Percentiles rank a stretch among this genome's conserved stretches.
These are phyloP conservation scores for Cardamine occulta DNA, from an alignment of 345 rosid genomes.

Conservation along the genomic window DNA sequence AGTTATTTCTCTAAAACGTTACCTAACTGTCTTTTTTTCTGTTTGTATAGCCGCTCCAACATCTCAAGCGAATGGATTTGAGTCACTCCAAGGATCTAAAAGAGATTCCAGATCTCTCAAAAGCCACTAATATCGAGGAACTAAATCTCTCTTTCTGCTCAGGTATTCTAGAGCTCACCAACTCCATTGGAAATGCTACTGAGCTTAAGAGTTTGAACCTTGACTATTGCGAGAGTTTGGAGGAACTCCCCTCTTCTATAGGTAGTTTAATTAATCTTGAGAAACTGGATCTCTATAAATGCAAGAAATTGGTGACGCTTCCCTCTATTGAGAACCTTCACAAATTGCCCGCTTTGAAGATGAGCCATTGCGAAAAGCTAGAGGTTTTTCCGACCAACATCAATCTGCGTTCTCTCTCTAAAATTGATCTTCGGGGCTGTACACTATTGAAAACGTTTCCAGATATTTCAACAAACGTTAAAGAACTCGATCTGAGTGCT, in stretches of 20 bases:
- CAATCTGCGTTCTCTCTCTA: too few species aligned
- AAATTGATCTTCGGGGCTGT: too few species aligned
- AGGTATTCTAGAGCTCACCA: constrained; percentile 5
- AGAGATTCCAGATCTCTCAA: constrained; percentile 36
- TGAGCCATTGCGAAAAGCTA: too few species aligned
- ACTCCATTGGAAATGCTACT: constrained; percentile 18
- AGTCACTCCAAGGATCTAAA: neutral
- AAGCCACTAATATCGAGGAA: constrained; percentile 29
- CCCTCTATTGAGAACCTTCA: constrained; percentile 16
- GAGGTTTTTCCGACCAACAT: too few species aligned
- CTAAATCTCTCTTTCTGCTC: neutral
- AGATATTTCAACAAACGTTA: constrained; percentile 13
- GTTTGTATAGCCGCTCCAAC: constrained; percentile 17
- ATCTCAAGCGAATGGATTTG: constrained; percentile 31
- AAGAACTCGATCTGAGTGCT: neutral
- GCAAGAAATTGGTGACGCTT: constrained; percentile 25
- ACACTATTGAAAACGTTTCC: constrained; percentile 25
- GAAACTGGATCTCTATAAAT: constrained; percentile 12
- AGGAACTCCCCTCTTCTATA: constrained; percentile 6
- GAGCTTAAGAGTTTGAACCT: constrained; percentile 13
- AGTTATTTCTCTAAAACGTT: neutral
- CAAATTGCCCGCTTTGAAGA: neutral
- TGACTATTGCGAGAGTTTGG: neutral
- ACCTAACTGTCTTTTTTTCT: neutral
- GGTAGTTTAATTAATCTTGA: constrained; percentile 14